Conservation (phyloP, 306 rosid species). For the Ammopiptanthus mongolicus region DNA sequence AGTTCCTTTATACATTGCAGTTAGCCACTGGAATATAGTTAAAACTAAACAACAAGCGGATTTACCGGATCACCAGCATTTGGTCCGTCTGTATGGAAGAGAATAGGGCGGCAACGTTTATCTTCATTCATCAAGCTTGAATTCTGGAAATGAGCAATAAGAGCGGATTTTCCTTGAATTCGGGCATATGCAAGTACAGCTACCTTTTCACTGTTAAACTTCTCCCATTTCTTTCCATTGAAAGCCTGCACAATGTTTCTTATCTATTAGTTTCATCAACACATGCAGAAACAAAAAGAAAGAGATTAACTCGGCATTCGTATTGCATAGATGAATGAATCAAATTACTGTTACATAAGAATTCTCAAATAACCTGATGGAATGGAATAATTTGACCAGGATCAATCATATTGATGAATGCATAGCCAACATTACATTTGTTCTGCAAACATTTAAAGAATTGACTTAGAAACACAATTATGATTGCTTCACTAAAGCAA, state of each 20-base stretch:
- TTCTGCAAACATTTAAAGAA: slow-evolving; percentile 46
- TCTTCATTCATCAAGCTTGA: slow-evolving; percentile 83
- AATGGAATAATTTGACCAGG: slow-evolving; percentile 75
- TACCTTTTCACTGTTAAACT: slow-evolving; percentile 90
- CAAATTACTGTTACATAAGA: background rate
- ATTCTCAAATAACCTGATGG: slow-evolving; percentile 49
- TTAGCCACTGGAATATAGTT: slow-evolving; percentile 4
- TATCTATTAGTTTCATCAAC: slow-evolving; percentile 20
- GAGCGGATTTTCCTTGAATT: slow-evolving; percentile 82
- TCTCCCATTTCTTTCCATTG: slow-evolving; percentile 88
- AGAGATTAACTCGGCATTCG: background rate
- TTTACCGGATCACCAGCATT: slow-evolving; percentile 83
- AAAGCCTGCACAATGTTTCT: slow-evolving; percentile 53
- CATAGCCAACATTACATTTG: slow-evolving; percentile 93
- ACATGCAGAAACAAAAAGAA: background rate
- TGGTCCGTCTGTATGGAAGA: slow-evolving; percentile 81
- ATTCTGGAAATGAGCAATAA: slow-evolving; percentile 80
- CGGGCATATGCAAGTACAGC: slow-evolving; percentile 85
- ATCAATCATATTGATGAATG: slow-evolving; percentile 84
- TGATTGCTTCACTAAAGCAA: background rate
- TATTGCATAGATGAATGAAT: slow-evolving; percentile 4
- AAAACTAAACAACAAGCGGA: slow-evolving; percentile 11
- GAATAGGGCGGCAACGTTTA: slow-evolving; percentile 86
- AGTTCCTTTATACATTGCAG: background rate
- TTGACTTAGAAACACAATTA: slow-evolving; percentile 23